These are phyloP conservation scores for Marchantia polymorpha DNA, from an alignment of 225 moss, liverwort and hornwort genomes.

Conservation along the genomic window DNA sequence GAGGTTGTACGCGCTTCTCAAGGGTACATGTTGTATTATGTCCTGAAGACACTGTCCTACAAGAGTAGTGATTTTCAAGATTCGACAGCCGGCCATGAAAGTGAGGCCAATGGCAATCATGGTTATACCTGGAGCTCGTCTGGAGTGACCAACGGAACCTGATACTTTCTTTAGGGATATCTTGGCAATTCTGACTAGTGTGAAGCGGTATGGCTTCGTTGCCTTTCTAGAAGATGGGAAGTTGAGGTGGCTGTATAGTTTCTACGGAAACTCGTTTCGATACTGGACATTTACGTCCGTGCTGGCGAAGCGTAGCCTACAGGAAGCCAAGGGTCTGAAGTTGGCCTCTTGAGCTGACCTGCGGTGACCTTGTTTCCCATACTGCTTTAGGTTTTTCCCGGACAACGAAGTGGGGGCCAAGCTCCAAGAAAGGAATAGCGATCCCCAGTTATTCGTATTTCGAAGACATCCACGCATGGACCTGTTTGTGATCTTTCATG, in stretches of 20 bases:
- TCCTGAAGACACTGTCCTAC: constrained; percentile 79
- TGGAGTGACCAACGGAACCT: constrained; percentile 35
- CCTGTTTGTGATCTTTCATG: neutral
- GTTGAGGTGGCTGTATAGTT: neutral
- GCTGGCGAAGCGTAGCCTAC: neutral
- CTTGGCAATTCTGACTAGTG: neutral
- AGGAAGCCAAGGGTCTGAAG: neutral
- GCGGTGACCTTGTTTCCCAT: neutral
- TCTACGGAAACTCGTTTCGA: neutral
- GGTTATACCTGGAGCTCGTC: constrained; percentile 43
- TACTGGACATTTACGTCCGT: neutral
- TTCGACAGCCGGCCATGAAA: constrained; percentile 41
- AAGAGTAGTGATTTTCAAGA: constrained; percentile 71
- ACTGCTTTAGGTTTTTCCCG: neutral
- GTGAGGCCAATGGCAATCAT: constrained; percentile 48
- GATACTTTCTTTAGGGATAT: neutral
- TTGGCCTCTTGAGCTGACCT: neutral
- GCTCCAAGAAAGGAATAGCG: neutral
- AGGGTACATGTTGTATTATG: constrained; percentile 95
- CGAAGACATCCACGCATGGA: neutral
- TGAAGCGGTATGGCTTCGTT: neutral
- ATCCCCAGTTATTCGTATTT: neutral
- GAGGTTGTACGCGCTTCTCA: constrained; percentile 82
- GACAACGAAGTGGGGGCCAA: neutral
- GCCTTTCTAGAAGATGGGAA: neutral